phyloP scores from a whole-genome alignment of 2,329 filamentous ascomycete species.

The Calonectria pteridis region DNA sequence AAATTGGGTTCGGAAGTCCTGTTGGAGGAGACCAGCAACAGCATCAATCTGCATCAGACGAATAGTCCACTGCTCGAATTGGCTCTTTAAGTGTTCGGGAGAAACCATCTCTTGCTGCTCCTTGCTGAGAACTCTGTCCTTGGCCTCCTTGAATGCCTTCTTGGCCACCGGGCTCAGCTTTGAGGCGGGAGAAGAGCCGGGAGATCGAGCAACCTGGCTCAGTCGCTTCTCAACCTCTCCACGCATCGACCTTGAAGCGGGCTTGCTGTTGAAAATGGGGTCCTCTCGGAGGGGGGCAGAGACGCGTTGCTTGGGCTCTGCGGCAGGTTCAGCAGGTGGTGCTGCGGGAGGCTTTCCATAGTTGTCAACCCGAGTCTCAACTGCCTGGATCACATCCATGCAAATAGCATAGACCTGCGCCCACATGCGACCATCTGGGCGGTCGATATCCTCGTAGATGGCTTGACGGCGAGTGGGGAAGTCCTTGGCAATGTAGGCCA shows the following conservation, averaged over 20 bases:
- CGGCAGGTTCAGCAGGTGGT: slow-evolving; percentile 47
- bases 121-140: slow-evolving; percentile 61
- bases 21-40: slow-evolving; percentile 77
- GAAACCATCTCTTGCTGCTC: slow-evolving; percentile 68
- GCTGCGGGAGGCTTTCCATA: slow-evolving; percentile 62
- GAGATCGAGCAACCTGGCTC: slow-evolving; percentile 57
- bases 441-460: slow-evolving; percentile 90
- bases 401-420: slow-evolving; percentile 80
- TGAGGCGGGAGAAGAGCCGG: slow-evolving; percentile 62
- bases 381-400: slow-evolving; percentile 74
- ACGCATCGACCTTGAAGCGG: slow-evolving; percentile 53
- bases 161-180: slow-evolving; percentile 65
- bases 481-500: slow-evolving; percentile 81
- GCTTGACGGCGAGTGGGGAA: slow-evolving; percentile 82
- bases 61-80: slow-evolving; percentile 62
- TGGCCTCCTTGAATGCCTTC: slow-evolving; percentile 61
- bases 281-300: slow-evolving; percentile 59
- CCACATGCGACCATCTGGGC: slow-evolving; percentile 84
- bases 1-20: slow-evolving; percentile 75
- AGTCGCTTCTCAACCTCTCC: slow-evolving; percentile 61
- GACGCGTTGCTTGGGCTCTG: slow-evolving; percentile 49
- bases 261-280: slow-evolving; percentile 57
- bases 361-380: slow-evolving; percentile 76
- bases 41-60: slow-evolving; percentile 61
- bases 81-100: slow-evolving; percentile 61